Conservation (phyloP, 1,284 basidiomycete species). For the Sporisorium graminicola region DNA sequence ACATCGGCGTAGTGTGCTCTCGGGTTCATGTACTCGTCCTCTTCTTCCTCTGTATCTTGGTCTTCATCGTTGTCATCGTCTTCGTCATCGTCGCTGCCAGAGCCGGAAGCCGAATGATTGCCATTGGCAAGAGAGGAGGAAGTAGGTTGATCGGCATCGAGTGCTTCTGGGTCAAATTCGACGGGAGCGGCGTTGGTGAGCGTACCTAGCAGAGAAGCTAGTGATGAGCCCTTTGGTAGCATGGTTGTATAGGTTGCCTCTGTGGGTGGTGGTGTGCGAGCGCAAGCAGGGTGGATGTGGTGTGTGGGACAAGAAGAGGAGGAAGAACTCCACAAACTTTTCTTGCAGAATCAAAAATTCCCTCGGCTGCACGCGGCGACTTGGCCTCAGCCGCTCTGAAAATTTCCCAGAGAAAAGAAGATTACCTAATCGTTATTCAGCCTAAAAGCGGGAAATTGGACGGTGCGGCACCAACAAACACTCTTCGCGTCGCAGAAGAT, state of each 20-base stretch:
- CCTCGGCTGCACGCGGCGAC: constrained; percentile 13
- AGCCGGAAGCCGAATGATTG: constrained; percentile 3
- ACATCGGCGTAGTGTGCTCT: constrained; percentile 60
- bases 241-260: constrained; percentile 5
- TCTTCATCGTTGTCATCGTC: constrained; percentile 28
- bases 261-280: background rate
- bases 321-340: constrained; percentile 3
- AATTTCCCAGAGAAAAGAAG: constrained; percentile 22
- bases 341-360: background rate
- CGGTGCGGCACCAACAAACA: constrained; percentile 11
- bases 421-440: constrained; percentile 43
- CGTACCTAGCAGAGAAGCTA: constrained; percentile 38
- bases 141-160: constrained; percentile 31
- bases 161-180: constrained; percentile 49
- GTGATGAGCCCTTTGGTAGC: constrained; percentile 40
- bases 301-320: background rate
- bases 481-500: constrained; percentile 22
- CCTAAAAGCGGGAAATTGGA: background rate
- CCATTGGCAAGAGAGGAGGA: constrained; percentile 21
- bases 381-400: background rate
- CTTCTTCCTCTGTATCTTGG: constrained; percentile 22
- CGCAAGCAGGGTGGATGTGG: background rate
- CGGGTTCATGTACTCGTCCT: constrained; percentile 38
- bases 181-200: constrained; percentile 46
- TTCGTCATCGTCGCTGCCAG: constrained; percentile 17